These are phyloP conservation scores for Aristolochia californica DNA, from an alignment of 164 flowering plant species.

Conservation along the genomic window DNA sequence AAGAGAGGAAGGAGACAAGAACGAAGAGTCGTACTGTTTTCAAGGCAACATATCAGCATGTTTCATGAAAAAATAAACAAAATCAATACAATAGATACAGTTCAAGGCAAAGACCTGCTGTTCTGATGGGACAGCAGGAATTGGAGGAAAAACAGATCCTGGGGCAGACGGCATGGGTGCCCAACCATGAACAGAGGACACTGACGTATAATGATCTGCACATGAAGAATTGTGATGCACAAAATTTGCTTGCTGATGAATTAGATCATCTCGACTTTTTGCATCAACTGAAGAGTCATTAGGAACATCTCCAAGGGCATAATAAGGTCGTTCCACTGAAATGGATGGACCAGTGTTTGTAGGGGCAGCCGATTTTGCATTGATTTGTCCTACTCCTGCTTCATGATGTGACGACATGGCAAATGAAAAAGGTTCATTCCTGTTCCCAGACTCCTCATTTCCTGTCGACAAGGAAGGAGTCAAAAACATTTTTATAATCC, in stretches of 20 bases:
- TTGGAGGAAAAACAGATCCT: slow-evolving; percentile 44
- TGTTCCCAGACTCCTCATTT: slow-evolving; percentile 27
- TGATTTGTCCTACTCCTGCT: slow-evolving; percentile 10
- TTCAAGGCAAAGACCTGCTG: slow-evolving; percentile 36
- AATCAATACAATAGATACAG: too few relatives aligned
- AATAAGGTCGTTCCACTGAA: slow-evolving; percentile 27
- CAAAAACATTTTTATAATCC: slow-evolving; percentile 9
- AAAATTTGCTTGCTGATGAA: slow-evolving; percentile 29
- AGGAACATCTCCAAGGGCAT: slow-evolving; percentile 27
- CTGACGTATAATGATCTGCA: slow-evolving; percentile 24
- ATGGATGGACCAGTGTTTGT: slow-evolving; percentile 27
- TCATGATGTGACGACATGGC: slow-evolving; percentile 27
- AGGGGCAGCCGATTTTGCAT: slow-evolving; percentile 24
- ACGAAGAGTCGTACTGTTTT: slow-evolving; percentile 61
- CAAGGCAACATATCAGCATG: too few relatives aligned
- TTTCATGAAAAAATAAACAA: too few relatives aligned
- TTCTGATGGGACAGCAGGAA: slow-evolving; percentile 38
- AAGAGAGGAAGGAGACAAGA: slow-evolving; percentile 38
- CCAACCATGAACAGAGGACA: slow-evolving; percentile 45
- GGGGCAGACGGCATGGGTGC: slow-evolving; percentile 30
- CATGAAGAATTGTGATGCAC: slow-evolving; percentile 36
- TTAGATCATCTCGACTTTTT: slow-evolving; percentile 39
- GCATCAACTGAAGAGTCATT: slow-evolving; percentile 25
- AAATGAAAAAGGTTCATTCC: slow-evolving; percentile 21
- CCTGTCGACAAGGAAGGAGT: slow-evolving; percentile 25